A percentile compares a stretch with the other conserved stretches of the same genome.
phyloP scores from a whole-genome alignment of 2,329 filamentous ascomycete species.

The Calonectria ilicicola region DNA sequence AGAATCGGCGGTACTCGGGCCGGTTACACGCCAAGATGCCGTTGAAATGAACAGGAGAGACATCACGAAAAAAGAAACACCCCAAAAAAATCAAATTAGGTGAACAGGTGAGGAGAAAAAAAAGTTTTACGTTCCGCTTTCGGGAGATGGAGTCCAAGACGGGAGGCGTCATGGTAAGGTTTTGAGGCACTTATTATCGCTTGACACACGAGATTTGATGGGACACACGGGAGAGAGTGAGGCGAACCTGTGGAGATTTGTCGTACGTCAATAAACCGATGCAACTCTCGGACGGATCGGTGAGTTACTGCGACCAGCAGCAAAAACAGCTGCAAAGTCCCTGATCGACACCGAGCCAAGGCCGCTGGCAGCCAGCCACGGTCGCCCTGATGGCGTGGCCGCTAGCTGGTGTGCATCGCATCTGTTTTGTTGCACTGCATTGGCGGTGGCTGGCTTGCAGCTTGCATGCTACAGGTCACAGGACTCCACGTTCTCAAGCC shows the following conservation, averaged over 20 bases:
- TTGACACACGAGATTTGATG: slow-evolving; percentile 5
- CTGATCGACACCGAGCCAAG: slow-evolving; percentile 38
- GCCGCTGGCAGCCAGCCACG: slow-evolving; percentile 6
- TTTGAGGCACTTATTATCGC: slow-evolving; percentile 10
- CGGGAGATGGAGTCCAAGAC: not conserved
- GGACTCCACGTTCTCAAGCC: slow-evolving; percentile 10
- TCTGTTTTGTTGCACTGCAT: slow-evolving; percentile 14
- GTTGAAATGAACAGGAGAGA: not conserved
- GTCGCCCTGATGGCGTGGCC: slow-evolving; percentile 22
- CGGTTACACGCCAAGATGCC: not conserved
- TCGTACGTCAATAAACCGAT: slow-evolving; percentile 35
- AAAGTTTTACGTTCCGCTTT: not conserved
- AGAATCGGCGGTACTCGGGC: slow-evolving; percentile 17
- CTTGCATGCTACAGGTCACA: slow-evolving; percentile 13
- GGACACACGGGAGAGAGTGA: slow-evolving; percentile 12
- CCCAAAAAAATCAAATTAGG: not conserved
- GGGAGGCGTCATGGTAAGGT: slow-evolving; percentile 1
- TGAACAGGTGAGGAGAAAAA: not conserved
- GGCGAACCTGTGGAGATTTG: slow-evolving; percentile 22
- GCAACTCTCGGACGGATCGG: slow-evolving; percentile 37
- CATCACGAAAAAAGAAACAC: not conserved
- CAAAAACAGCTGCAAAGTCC: slow-evolving; percentile 30
- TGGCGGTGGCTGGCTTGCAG: slow-evolving; percentile 20
- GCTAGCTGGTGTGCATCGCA: slow-evolving; percentile 24
- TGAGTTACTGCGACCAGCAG: slow-evolving; percentile 14